Base-by-base conservation (phyloP, 352 stramenopile species). In the Aphanomyces astaci region DNA sequence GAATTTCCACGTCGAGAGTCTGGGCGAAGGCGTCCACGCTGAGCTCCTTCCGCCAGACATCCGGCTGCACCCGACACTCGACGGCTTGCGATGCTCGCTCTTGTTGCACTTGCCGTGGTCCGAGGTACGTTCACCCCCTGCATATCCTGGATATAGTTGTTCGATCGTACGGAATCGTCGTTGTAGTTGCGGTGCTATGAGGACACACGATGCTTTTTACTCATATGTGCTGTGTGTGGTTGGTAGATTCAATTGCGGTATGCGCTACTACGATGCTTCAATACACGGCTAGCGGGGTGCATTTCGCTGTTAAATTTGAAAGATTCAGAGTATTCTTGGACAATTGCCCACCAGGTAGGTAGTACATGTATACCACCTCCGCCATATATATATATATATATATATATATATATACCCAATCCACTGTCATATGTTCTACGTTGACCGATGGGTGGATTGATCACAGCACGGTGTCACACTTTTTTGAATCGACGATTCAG, bases 201-300 rank as follows among this genome's bases (percentile, higher is more conserved):
- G 17, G 46, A 54, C 27, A 28, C 13, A 22, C 19, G 48, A 10
- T 15, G 9, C 28, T 55, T 55, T 28, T 55, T 13, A 55, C 48
- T 46, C n/a, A n/a, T n/a, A n/a, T n/a, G n/a, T n/a, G n/a, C n/a
- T n/a, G n/a, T n/a, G n/a, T n/a, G 13, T 64, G 4, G 22, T 1
- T 43, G 9, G 9, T 60, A 80, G 10, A 69, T 96, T 15, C 82
- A 90, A 45, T 67, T 94, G 22, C 83, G 87, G 0, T 96, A 94
- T 54, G 74, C 82, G 3, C 72, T 96, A 22, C 69, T 96, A 22
- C 92, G 93, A 74, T 87, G 92, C 53, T 77, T 94, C 11, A 96
- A 96, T 57, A 63, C 81, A 54, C 81, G 78, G 27, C 39, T 94
- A 9, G 77, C 87, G 40, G 76, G 86, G 40, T 88, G 80, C 31